Evolutionary conservation across 179 eudicot genomes (phyloP), one percentile per base, ranked within the genome.

Genomic region (Beta corolliflora): DNA sequence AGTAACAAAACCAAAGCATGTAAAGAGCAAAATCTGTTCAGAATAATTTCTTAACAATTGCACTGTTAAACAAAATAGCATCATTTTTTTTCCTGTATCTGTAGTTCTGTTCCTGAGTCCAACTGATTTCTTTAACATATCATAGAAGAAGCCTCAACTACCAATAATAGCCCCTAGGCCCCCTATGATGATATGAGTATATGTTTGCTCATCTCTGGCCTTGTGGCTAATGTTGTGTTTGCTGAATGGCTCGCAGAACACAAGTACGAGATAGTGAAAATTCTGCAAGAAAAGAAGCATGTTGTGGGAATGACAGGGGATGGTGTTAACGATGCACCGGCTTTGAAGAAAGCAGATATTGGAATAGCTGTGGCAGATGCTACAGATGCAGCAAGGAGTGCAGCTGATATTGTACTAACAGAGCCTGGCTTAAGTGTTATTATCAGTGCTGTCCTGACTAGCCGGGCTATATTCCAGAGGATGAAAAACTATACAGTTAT

Each of bases 281-380:
- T 88, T 65, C 86, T 93, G 25, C 93, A 93, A 88, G 91, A 90
- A 76, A 93, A 89, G 84, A 89, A 89, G 81, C 97, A 92, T 75
- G 75, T 92, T 59, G 91, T 89, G 70, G 95, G 97, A 75, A 93
- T 93, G 97, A 93, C 97, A 1, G 95, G 97, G 46, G 97, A 93
- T 86, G 97, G 97, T 65, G 97, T 93, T 13, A 93, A 93, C 58
- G 97, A 93, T 82, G 92, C 97, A 68, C 97, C 97, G 14, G 97
- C 97, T 81, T 82, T 92, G 61, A 92, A 92, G 86, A 92, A 91
- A 85, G 95, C 92, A 74, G 94, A 91, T 81, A 91, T 91, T 70
- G 94, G 94, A 75, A 92, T 91, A 75, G 97, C 95, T 58, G 97
- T 93, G 46, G 90, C 93, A 58, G 97, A 93, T 85, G 92, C 95